Base-by-base conservation (phyloP, 345 rosid species). In the Microcos paniculata region DNA sequence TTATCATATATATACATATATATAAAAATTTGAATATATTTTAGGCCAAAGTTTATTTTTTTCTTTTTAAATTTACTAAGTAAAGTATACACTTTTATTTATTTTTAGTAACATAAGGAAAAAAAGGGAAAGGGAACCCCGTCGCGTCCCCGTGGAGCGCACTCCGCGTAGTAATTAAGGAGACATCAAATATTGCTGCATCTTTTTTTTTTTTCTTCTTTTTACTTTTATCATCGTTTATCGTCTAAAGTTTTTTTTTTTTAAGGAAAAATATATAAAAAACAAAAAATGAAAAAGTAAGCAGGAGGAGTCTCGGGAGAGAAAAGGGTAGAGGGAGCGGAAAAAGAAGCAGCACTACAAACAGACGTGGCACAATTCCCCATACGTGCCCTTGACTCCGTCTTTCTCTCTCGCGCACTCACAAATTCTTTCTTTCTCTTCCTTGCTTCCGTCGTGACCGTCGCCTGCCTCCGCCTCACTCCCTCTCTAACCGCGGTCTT, bases 341-440 rank as follows among this genome's bases (percentile, higher is more conserved):
- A 62, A 35, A 58, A 49, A 78, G 74, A 38, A 73, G 80, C 18
- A 64, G 71, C 42, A 78, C 56, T 42, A 28, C 48, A 45, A 52
- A 78, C 85, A 61, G 62, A 78, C 86, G 89, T 74, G 84, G 86
- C 92, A 84, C 92, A 83, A 85, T 88, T 88, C 86, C 90, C 90
- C 85, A 80, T 71, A 81, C 81, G 83, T 70, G 16, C 77, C 52
- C 18, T 75, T 63, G 55, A 65, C 72, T 75, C 46, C 42, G 46
- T n/a, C 52, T 51, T 19, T 21, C 21, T 31, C 53, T 57, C 62
- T 55, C 58, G 21, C 13, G 1, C 10, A 6, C 6, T 51, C 59
- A 35, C 78, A 12, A n/a, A n/a, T n/a, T n/a, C 70, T 0, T 35
- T 57, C 10, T 70, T 12, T 8, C 9, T 21, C 19, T 30, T 52